Conservation (phyloP, 1,284 basidiomycete species). For the Sanguinoderma infundibulare region DNA sequence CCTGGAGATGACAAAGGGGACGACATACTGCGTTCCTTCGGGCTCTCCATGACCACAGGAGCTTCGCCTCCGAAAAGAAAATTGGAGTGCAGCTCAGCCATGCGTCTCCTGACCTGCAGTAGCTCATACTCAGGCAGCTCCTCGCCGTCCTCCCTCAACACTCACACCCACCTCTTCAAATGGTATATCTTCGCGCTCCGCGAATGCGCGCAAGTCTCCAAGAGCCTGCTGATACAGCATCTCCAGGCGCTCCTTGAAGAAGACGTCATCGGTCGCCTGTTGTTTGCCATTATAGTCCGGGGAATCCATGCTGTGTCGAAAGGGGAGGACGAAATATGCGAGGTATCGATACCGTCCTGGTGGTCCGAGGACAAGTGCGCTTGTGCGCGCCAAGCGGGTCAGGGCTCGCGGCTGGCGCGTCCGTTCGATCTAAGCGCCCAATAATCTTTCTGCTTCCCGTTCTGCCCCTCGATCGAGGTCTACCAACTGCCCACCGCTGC, state of each 20-base stretch:
- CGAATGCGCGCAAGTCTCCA: slow-evolving; percentile 59
- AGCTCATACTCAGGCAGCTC: background rate
- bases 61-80: slow-evolving; percentile 47
- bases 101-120: slow-evolving; percentile 51
- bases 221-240: slow-evolving; percentile 61
- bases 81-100: slow-evolving; percentile 62
- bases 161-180: slow-evolving; percentile 59
- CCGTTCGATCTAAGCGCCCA: slow-evolving; percentile 23
- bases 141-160: background rate
- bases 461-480: background rate
- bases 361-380: slow-evolving; percentile 5
- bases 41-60: slow-evolving; percentile 6
- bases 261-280: slow-evolving; percentile 41
- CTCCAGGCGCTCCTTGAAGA: slow-evolving; percentile 65
- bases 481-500: background rate
- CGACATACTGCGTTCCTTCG: slow-evolving; percentile 27
- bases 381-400: background rate
- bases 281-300: slow-evolving; percentile 21
- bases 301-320: slow-evolving; percentile 2
- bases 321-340: background rate
- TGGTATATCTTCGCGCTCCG: slow-evolving; percentile 57
- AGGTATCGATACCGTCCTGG: background rate
- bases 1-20: too few relatives aligned
- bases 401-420: background rate
- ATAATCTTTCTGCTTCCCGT: slow-evolving; percentile 15